phyloP scores from a whole-genome alignment of 1,139 yeast genomes.

The Sugiyamaella castrensis region DNA sequence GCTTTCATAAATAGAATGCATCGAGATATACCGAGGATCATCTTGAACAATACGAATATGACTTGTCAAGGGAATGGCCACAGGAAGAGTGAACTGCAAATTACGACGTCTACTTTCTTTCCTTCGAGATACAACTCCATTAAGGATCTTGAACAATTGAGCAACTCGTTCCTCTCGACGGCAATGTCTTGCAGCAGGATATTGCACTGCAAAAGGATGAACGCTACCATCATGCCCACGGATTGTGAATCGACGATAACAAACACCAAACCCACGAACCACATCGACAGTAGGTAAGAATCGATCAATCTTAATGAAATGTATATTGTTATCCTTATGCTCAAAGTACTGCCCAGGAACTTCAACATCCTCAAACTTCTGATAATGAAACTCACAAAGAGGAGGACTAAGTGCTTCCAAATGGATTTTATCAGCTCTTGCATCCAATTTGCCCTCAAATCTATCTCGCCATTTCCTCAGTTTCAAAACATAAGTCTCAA shows the following conservation, averaged over 20 bases:
- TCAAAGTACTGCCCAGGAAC: slow-evolving; percentile 92
- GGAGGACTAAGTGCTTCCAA: slow-evolving; percentile 93
- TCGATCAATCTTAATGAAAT: slow-evolving; percentile 88
- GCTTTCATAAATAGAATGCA: slow-evolving; percentile 86
- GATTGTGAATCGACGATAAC: slow-evolving; percentile 83
- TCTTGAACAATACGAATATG: slow-evolving; percentile 91
- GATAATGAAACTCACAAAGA: slow-evolving; percentile 94
- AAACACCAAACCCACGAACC: slow-evolving; percentile 88
- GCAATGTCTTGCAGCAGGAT: slow-evolving; percentile 96
- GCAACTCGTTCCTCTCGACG: slow-evolving; percentile 94
- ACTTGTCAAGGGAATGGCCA: slow-evolving; percentile 92
- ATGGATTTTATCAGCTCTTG: slow-evolving; percentile 69
- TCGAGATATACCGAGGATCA: slow-evolving; percentile 68
- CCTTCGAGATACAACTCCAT: slow-evolving; percentile 72
- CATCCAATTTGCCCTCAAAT: slow-evolving; percentile 83
- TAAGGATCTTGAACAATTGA: slow-evolving; percentile 85
- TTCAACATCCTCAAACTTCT: slow-evolving; percentile 95
- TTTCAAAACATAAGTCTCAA: slow-evolving; percentile 80
- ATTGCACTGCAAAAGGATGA: slow-evolving; percentile 93
- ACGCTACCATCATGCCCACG: slow-evolving; percentile 92
- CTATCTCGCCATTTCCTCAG: slow-evolving; percentile 91
- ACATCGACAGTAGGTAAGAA: slow-evolving; percentile 87
- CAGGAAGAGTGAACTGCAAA: slow-evolving; percentile 81
- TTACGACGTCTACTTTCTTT: slow-evolving; percentile 87
- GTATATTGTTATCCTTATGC: slow-evolving; percentile 73